Base-by-base conservation (phyloP, 345 rosid genomes). In the Boechera divaricarpa region DNA sequence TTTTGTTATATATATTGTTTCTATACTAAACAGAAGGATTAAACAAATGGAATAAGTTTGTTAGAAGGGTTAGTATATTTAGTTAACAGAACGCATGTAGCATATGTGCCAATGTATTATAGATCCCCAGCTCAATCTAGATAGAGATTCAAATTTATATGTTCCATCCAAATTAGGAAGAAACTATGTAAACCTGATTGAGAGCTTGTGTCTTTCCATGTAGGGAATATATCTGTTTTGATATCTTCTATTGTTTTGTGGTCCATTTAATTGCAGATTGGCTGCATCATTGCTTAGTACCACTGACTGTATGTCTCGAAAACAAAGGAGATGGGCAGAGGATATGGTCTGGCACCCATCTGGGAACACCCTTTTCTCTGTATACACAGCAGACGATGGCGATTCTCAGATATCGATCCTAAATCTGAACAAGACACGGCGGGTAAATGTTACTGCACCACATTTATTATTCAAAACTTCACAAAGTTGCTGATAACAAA, bases 271-370 rank as follows among this genome's bases (percentile, higher is more conserved):
- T 72, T 79, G 75, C 83, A 94, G 98, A 64, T 88, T 88, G 77
- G 55, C 83, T 56, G 97, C 97, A 60, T 90, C 95, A 60, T 78
- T 90, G 58, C 93, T 94, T 45, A 88, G 90, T 80, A 51, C 82
- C 26, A 81, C 88, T 0, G 93, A 92, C 79, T 89, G 93, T 74
- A 56, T 59, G 28, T 92, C 97, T 74, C 81, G 84, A 36, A 75
- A 78, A 78, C 87, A 89, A 70, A 86, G 91, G 80, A 90, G 92
- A 82, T 94, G 98, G 97, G 97, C 91, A 47, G 98, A 94, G 86
- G 98, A 94, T 82, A 79, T 90, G 64, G 89, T 92, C 24, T 94
- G 97, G 98, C 97, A 92, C 76, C 98, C 97, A 48, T 73, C 78
- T 1, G 97, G 98, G 76, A 74, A 88, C 83, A 85, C 89, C 77